Percentiles rank a stretch among this genome's conserved stretches.
These are phyloP conservation scores for Globisporangium splendens DNA, from an alignment of 352 stramenopile species.

Conservation along the genomic window DNA sequence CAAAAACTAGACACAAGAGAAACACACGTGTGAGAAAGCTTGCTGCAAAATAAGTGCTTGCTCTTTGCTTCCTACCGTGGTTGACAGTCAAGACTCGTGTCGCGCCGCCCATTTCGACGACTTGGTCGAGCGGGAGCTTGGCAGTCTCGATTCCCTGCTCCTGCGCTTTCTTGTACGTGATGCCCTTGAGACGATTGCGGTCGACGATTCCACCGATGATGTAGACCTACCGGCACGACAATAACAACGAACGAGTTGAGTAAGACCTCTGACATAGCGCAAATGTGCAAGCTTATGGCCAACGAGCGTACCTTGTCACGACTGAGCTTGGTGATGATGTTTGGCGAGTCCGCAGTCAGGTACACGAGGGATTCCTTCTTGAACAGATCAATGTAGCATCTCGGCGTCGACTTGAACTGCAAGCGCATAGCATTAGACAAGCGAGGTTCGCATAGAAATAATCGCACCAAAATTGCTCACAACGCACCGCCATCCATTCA, in stretches of 20 bases:
- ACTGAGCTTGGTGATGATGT: constrained; percentile 86
- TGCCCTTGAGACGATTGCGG: constrained; percentile 94
- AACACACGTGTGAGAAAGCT: not conserved
- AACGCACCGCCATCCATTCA: constrained; percentile 59
- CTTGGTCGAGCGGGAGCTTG: constrained; percentile 89
- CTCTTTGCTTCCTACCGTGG: constrained; percentile 49
- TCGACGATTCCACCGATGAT: constrained; percentile 98
- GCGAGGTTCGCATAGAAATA: no score
- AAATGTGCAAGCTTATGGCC: not conserved
- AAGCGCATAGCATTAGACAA: not conserved
- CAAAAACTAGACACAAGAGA: constrained; percentile 53
- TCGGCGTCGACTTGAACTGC: constrained; percentile 53
- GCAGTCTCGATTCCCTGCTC: constrained; percentile 89
- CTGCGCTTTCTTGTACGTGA: constrained; percentile 90
- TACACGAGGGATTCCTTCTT: constrained; percentile 91
- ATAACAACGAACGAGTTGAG: not conserved
- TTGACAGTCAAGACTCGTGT: constrained; percentile 88
- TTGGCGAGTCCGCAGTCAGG: constrained; percentile 92
- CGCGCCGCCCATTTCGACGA: constrained; percentile 62
- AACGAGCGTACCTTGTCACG: constrained; percentile 57
- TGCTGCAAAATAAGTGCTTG: not conserved
- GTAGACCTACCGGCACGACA: constrained; percentile 64
- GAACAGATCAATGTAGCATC: constrained; percentile 75
- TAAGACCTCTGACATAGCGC: not conserved
- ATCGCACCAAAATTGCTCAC: not conserved